A percentile compares a stretch with the other conserved stretches of the same genome.
phyloP scores from a whole-genome alignment of 495 filamentous ascomycete genomes.

The Daldinia bambusicola region DNA sequence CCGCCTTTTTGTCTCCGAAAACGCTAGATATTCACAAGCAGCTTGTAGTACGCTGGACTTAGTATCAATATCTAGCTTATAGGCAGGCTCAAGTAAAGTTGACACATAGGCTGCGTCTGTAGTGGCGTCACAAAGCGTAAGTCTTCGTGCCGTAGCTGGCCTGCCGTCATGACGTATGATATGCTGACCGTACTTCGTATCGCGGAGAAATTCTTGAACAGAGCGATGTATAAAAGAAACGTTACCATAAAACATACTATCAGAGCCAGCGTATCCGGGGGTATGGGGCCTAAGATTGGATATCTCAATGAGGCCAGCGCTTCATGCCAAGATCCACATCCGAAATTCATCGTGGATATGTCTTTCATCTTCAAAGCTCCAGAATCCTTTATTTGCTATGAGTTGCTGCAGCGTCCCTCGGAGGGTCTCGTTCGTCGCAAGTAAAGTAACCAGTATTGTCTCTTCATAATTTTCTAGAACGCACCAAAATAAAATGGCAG shows the following conservation, averaged over 20 bases:
- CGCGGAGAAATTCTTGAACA: background rate
- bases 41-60: background rate
- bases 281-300: background rate
- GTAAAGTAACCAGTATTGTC: background rate
- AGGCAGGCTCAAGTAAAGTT: background rate
- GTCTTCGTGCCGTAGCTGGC: background rate
- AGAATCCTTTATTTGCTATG: background rate
- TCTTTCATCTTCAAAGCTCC: background rate
- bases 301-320: slow-evolving; percentile 1
- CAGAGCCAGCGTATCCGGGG: background rate
- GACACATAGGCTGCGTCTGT: background rate
- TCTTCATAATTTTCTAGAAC: background rate
- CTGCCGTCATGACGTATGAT: background rate
- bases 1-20: background rate
- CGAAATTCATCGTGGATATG: background rate
- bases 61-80: background rate
- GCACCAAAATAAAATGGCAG: background rate
- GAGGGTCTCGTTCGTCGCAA: background rate
- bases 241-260: background rate
- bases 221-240: background rate
- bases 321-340: background rate
- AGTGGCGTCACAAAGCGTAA: background rate
- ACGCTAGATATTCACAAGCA: background rate
- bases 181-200: background rate
- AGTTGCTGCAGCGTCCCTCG: background rate